Conservation (phyloP, 2,329 filamentous ascomycete genomes). For the Arthrinium phaeospermum region DNA sequence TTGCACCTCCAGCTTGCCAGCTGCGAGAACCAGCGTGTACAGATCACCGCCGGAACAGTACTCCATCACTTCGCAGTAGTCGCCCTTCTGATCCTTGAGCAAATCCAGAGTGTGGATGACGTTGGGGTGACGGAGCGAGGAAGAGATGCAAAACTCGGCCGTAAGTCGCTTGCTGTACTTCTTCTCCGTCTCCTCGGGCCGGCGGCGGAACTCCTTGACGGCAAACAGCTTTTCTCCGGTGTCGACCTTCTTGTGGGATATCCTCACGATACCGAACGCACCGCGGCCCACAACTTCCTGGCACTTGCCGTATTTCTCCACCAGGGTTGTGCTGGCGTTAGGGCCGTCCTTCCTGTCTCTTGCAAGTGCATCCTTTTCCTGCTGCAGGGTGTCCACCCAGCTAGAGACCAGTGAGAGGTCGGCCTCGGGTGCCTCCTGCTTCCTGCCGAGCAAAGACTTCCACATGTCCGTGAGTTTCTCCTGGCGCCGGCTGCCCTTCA, state of each 20-base stretch:
- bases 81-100: conserved; percentile 92
- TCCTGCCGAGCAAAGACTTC: conserved; percentile 83
- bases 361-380: conserved; percentile 79
- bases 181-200: conserved; percentile 92
- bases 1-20: conserved; percentile 86
- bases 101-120: conserved; percentile 97
- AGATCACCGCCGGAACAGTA: conserved; percentile 96
- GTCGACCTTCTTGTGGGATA: conserved; percentile 93
- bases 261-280: conserved; percentile 95
- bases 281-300: conserved; percentile 96
- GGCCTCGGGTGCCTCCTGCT: conserved; percentile 75
- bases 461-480: conserved; percentile 95
- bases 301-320: conserved; percentile 98
- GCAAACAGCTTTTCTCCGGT: conserved; percentile 93
- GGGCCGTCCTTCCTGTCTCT: conserved; percentile 78
- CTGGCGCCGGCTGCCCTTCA: conserved; percentile 89
- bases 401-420: conserved; percentile 92
- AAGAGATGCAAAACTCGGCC: conserved; percentile 98
- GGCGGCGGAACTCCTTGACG: conserved; percentile 95
- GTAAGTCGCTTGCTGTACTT: conserved; percentile 98
- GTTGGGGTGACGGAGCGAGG: conserved; percentile 93
- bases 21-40: conserved; percentile 89
- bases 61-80: conserved; percentile 99
- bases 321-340: conserved; percentile 77
- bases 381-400: conserved; percentile 93